phyloP scores from a whole-genome alignment of 108 stramenopile species.

The Aurantiochytrium sp. region DNA sequence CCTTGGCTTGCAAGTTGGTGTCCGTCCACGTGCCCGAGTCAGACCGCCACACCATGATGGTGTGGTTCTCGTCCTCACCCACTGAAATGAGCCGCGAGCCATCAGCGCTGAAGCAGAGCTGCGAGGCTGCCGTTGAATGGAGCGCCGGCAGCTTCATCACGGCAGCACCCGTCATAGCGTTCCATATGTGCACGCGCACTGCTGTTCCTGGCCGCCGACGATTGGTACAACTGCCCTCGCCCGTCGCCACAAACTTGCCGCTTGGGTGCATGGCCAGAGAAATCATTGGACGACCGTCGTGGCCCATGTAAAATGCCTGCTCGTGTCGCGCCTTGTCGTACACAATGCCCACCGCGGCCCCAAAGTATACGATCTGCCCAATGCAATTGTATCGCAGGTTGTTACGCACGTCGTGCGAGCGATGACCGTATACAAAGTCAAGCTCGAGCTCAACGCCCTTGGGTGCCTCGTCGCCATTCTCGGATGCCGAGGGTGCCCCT shows the following conservation, averaged over 20 bases:
- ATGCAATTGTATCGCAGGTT: slow-evolving; percentile 41
- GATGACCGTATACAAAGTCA: slow-evolving; percentile 57
- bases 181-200: slow-evolving; percentile 42
- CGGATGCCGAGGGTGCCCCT: not conserved
- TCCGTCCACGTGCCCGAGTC: slow-evolving; percentile 37
- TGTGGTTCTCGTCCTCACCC: slow-evolving; percentile 46
- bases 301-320: slow-evolving; percentile 52
- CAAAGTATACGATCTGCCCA: slow-evolving; percentile 39
- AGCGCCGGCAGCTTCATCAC: slow-evolving; percentile 31
- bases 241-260: slow-evolving; percentile 50
- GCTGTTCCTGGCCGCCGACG: not conserved
- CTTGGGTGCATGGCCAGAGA: slow-evolving; percentile 52
- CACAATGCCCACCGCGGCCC: slow-evolving; percentile 32
- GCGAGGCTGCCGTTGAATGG: slow-evolving; percentile 36
- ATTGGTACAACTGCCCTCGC: slow-evolving; percentile 32
- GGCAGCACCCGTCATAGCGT: slow-evolving; percentile 40
- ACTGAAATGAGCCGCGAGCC: slow-evolving; percentile 42
- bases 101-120: slow-evolving; percentile 50
- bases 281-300: slow-evolving; percentile 43
- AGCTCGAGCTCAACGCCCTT: slow-evolving; percentile 15
- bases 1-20: not conserved
- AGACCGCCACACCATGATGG: slow-evolving; percentile 46
- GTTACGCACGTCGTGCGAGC: slow-evolving; percentile 39
- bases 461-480: not conserved
- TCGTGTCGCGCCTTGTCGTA: slow-evolving; percentile 19